Conservation (phyloP, 345 rosid genomes). For the Conringia planisiliqua region DNA sequence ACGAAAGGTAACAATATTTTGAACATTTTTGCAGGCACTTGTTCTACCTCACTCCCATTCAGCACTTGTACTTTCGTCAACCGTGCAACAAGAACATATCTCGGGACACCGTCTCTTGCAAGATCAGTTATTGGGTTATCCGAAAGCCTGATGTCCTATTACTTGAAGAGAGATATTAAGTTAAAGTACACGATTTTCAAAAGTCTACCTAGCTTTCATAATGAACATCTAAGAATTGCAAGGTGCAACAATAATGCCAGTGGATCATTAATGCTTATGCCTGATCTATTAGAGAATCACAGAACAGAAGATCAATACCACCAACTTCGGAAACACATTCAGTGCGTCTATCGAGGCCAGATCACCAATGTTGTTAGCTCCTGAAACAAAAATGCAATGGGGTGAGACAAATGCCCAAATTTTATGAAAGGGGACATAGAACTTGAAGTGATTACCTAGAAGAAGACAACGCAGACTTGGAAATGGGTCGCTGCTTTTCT, state of each 20-base stretch:
- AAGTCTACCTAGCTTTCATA: neutral
- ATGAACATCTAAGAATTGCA: neutral
- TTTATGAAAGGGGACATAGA: neutral
- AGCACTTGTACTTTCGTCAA: slow-evolving; percentile 70
- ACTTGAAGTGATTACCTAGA: slow-evolving; percentile 50
- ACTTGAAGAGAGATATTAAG: neutral
- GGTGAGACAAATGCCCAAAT: slow-evolving; percentile 15
- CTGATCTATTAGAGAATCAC: slow-evolving; percentile 13
- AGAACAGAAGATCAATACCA: slow-evolving; percentile 47
- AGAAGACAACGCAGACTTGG: slow-evolving; percentile 75
- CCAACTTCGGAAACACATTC: slow-evolving; percentile 65
- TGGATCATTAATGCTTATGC: neutral
- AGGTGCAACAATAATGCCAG: neutral
- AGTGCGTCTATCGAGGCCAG: slow-evolving; percentile 60
- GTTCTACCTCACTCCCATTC: slow-evolving; percentile 94
- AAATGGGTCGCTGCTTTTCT: slow-evolving; percentile 48
- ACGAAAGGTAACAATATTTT: slow-evolving; percentile 1
- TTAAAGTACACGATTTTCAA: neutral
- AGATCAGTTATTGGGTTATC: slow-evolving; percentile 81
- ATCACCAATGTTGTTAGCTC: slow-evolving; percentile 64
- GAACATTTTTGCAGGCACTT: neutral
- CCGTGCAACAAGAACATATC: slow-evolving; percentile 78
- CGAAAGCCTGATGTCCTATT: slow-evolving; percentile 86
- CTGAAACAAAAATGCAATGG: slow-evolving; percentile 40
- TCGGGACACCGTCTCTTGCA: slow-evolving; percentile 70